Evolutionary conservation across 805 yeast genomes (phyloP), one percentile per base, ranked within the genome.

Genomic region (Candida anglica): DNA sequence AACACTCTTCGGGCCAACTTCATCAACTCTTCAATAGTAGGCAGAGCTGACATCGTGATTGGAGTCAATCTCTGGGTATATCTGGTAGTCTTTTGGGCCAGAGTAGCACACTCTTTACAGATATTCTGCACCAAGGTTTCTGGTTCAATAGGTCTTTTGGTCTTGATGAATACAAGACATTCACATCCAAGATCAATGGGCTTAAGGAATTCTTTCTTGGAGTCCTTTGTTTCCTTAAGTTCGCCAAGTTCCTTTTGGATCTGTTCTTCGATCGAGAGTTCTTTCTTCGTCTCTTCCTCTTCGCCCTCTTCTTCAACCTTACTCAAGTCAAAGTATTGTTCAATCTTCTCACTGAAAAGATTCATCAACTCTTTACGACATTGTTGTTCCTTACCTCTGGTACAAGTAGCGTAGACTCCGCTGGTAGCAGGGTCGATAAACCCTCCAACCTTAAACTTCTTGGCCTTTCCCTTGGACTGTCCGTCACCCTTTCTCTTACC

Each of bases 321-420:
- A 14, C 42, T 46, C 8, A 51, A 33, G 32, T 51, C 50, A 39
- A 60, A 67, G 41, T 53, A 60, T 37, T 62, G 53, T 27, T 52
- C 62, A 7, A 60, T 53, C 37, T 63, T 62, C 32, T 64, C 69
- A 4, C 48, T 60, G 27, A 88, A 70, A 7, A 86, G 52, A 37
- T 65, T 56, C 40, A 74, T 67, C 46, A 88, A 60, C 53, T 88
- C 97, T 42, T 77, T 77, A n/a, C 81, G 72, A 40, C 94, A 86
- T 34, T 73, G 78, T 34, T 71, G 71, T 55, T 93, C 98, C 39
- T 81, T 78, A 24, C 83, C 82, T 46, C 96, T 71, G 32, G 78
- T 75, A 57, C 97, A 91, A 0, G 98, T 85, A 9, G 88, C 95
- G 58, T 85, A 93, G 0, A 93, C 70, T 0, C 98, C 98, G 24